Evolutionary conservation across 805 yeast genomes (phyloP).

Genomic region (Komagataella populi): DNA sequence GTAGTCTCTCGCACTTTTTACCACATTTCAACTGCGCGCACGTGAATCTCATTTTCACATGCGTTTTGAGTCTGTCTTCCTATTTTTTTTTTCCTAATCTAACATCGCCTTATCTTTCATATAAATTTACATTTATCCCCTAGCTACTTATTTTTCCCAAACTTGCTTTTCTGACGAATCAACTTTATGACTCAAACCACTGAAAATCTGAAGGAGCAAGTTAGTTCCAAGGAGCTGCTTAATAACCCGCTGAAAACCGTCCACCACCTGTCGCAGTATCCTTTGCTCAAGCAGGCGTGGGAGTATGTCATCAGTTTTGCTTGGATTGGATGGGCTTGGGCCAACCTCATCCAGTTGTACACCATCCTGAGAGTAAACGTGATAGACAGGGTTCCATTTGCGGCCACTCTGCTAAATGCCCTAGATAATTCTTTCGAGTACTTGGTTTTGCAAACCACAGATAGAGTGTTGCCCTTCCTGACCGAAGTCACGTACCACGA

Average conservation of each 20-base stretch:
- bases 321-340: background rate
- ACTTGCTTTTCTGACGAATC: background rate
- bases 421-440: background rate
- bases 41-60: background rate
- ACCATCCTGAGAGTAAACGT: background rate
- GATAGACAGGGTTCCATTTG: background rate
- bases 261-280: background rate
- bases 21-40: background rate
- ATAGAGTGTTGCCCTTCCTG: background rate
- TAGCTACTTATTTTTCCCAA: background rate
- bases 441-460: background rate
- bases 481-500: background rate
- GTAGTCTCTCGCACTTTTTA: no score
- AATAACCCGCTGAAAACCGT: background rate
- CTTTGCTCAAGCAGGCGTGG: background rate
- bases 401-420: background rate
- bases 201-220: background rate
- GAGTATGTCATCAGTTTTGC: background rate
- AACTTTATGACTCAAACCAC: background rate
- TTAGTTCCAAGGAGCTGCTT: background rate
- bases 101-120: background rate
- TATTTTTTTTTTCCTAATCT: background rate
- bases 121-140: background rate
- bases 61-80: background rate
- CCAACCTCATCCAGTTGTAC: background rate